phyloP scores from a whole-genome alignment of 2,329 filamentous ascomycete genomes.

The Colletotrichum phormii region DNA sequence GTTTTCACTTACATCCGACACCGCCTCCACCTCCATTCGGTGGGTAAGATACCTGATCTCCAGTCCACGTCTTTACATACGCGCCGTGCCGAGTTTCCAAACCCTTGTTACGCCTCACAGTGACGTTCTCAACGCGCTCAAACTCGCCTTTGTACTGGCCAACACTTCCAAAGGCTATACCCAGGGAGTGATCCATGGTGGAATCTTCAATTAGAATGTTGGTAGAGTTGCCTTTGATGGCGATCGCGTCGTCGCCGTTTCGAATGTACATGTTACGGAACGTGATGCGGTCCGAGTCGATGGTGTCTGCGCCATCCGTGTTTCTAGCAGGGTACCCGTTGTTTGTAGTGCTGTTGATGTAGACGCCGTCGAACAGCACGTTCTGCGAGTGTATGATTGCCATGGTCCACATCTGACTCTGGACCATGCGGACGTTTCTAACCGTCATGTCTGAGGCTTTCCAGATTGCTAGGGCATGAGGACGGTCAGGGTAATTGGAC shows the following conservation, averaged over 20 bases:
- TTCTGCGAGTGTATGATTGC: neutral
- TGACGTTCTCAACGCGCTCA: neutral
- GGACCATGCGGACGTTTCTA: neutral
- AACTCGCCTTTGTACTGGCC: neutral
- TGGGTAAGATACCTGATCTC: neutral
- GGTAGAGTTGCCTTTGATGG: neutral
- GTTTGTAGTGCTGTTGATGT: neutral
- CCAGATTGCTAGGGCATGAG: neutral
- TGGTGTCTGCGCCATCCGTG: constrained; percentile 2
- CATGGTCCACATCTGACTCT: neutral
- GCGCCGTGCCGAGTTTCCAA: neutral
- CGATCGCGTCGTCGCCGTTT: constrained; percentile 4
- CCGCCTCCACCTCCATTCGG: neutral
- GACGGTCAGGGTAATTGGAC: neutral
- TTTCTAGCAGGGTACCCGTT: constrained; percentile 5
- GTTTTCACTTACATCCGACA: neutral
- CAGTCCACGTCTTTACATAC: neutral
- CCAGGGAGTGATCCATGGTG: neutral
- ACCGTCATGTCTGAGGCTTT: neutral
- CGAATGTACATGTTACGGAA: constrained; percentile 16
- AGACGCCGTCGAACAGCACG: neutral
- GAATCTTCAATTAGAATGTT: neutral
- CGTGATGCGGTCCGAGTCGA: constrained; percentile 6
- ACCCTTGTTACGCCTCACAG: neutral
- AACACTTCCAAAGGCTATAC: neutral